These are phyloP conservation scores for Middelhovenomyces tepae DNA, from an alignment of 805 yeast genomes.

Conservation along the genomic window DNA sequence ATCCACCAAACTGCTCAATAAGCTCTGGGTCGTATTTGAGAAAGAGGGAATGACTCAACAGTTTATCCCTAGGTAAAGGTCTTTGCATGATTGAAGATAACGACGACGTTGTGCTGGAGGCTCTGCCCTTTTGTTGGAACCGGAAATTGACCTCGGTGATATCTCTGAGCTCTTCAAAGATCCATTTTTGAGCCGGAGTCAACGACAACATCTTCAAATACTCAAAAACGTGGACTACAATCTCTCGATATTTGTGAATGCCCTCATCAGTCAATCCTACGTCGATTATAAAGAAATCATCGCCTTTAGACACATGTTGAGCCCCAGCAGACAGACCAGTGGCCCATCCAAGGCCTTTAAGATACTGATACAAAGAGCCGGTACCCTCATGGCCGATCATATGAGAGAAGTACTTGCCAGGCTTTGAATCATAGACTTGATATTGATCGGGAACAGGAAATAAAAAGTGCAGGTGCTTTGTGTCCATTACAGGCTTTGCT, in stretches of 20 bases:
- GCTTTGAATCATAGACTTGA: conserved; percentile 56
- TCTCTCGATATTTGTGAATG: conserved; percentile 45
- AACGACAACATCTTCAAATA: conserved; percentile 55
- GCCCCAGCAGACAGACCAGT: conserved; percentile 69
- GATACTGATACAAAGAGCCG: conserved; percentile 67
- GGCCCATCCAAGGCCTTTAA: conserved; percentile 74
- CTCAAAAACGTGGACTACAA: conserved; percentile 55
- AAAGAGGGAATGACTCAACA: conserved; percentile 50
- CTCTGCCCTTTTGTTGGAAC: conserved; percentile 68
- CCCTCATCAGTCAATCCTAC: conserved; percentile 75
- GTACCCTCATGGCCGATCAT: conserved; percentile 87
- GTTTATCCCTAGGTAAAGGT: conserved; percentile 51
- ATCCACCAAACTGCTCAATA: conserved; percentile 41
- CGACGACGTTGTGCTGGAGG: conserved; percentile 63
- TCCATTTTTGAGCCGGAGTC: conserved; percentile 65
- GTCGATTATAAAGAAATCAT: conserved; percentile 57
- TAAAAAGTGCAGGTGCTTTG: conserved; percentile 53
- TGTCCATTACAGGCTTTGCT: conserved; percentile 79
- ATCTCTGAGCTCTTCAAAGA: conserved; percentile 66
- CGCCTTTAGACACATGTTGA: conserved; percentile 45
- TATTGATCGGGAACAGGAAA: conserved; percentile 74
- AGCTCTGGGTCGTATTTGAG: conserved; percentile 49
- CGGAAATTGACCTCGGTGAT: conserved; percentile 64
- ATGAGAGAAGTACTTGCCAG: conserved; percentile 67
- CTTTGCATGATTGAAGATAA: conserved; percentile 56